These are phyloP conservation scores for Kodamaea nitidulidarum DNA, from an alignment of 805 yeast genomes.

Conservation along the genomic window DNA sequence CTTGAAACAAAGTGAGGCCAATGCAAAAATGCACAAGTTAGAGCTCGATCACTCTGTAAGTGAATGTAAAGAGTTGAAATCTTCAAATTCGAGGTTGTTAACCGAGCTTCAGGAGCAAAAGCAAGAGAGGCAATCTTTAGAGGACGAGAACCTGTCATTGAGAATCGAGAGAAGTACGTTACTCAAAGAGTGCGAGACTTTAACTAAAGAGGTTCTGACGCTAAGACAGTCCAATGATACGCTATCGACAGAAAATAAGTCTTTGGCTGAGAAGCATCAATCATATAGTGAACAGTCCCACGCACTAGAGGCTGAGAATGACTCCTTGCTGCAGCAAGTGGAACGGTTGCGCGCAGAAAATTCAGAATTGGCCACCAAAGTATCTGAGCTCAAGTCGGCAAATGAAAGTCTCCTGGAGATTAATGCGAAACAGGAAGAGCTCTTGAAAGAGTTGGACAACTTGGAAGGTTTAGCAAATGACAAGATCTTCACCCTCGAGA, in stretches of 20 bases:
- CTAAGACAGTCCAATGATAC: neutral
- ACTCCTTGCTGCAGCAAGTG: slow-evolving; percentile 1
- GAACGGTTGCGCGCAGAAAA: slow-evolving; percentile 8
- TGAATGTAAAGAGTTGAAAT: slow-evolving; percentile 9
- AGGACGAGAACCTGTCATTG: neutral
- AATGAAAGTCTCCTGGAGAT: slow-evolving; percentile 17
- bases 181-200: neutral
- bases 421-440: slow-evolving; percentile 18
- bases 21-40: neutral
- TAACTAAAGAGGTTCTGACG: neutral
- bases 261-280: neutral
- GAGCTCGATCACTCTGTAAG: slow-evolving; percentile 10
- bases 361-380: slow-evolving; percentile 2
- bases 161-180: neutral
- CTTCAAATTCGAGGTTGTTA: neutral
- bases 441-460: slow-evolving; percentile 22
- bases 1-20: slow-evolving; percentile 11
- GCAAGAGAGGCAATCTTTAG: neutral
- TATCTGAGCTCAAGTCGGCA: slow-evolving; percentile 9
- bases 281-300: neutral
- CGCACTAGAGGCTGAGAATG: neutral
- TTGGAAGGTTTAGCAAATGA: slow-evolving; percentile 21
- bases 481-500: slow-evolving; percentile 18
- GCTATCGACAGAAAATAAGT: neutral
- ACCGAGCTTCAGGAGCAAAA: neutral